Base-by-base conservation (phyloP, 345 rosid species). In the Lepidium aucheri region DNA sequence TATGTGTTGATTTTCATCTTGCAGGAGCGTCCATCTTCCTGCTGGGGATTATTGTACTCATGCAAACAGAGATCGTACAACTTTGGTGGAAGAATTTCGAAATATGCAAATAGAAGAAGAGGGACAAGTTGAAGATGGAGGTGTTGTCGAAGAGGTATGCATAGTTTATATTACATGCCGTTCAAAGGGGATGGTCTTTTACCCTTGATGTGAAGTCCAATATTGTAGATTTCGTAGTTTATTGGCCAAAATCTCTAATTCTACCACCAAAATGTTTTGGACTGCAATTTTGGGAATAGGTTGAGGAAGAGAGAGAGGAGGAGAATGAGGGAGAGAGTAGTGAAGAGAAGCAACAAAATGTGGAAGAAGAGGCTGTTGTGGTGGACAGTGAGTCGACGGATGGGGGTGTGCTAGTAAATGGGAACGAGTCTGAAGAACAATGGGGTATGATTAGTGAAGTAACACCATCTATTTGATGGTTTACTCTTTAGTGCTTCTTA, bases 401-500 rank as follows among this genome's bases (percentile, higher is more conserved):
- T 63, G 91, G 94, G 51, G 91, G 78, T 4, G 93, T 87, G 76
- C 91, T 89, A 54, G 91, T 90, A 68, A 90, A 89, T 68, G 93
- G 97, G 66, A 87, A 81, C 68, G 90, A 83, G 81, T 86, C 83
- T 33, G 90, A 92, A 79, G 97, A 90, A 87, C 86, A 92, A 87
- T 92, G 96, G 96, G 89, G 88, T 89, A 86, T 83, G 89, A 85
- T 87, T 75, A 82, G 88, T 72, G 90, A 89, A 82, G 90, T 78
- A 83, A 78, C 86, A 81, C 80, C 79, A 68, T 83, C 0, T 18
- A 17, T 17, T 5, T 16, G 30, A 26, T 24, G 28, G 60, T 34
- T 26, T 26, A 26, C 30, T 26, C 30, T 26, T 26, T 26, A 26
- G 1, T 26, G 53, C 32, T 20, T 20, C 8, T 20, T 8, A 11